These are phyloP conservation scores for Colletotrichum lini DNA, from an alignment of 2,329 filamentous ascomycete genomes.

Conservation along the genomic window DNA sequence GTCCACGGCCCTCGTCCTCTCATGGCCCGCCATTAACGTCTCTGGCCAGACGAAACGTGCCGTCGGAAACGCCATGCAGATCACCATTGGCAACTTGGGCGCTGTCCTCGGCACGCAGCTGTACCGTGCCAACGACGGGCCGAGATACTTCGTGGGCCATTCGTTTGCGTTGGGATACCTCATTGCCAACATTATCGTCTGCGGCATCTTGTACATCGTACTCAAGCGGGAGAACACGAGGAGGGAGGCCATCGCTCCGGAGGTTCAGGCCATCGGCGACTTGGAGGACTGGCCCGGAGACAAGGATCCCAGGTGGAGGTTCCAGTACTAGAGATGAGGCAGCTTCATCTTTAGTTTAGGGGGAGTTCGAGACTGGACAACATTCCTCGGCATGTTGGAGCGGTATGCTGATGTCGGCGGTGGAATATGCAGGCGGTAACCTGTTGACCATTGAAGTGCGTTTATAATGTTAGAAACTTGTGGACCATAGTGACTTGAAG, in stretches of 20 bases:
- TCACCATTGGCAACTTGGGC: constrained; percentile 78
- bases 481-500: no score
- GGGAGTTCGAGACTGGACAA: neutral
- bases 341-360: neutral
- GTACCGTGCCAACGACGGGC: constrained; percentile 72
- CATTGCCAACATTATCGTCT: constrained; percentile 69
- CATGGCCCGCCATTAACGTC: constrained; percentile 81
- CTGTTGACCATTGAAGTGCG: no score
- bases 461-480: no score
- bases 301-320: constrained; percentile 76
- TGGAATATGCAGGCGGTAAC: no score
- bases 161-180: constrained; percentile 77
- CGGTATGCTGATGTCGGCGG: no score
- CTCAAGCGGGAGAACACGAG: constrained; percentile 71
- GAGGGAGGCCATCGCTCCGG: constrained; percentile 60
- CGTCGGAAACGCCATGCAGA: constrained; percentile 79
- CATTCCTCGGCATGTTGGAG: no score
- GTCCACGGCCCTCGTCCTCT: constrained; percentile 72
- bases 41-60: constrained; percentile 79
- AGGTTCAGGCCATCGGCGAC: constrained; percentile 65
- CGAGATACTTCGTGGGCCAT: constrained; percentile 77
- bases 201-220: constrained; percentile 65
- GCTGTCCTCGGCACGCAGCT: constrained; percentile 79
- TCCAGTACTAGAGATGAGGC: constrained; percentile 62
- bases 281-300: constrained; percentile 73